Base-by-base conservation (phyloP, 1,284 basidiomycete genomes). In the Earliella scabrosa region DNA sequence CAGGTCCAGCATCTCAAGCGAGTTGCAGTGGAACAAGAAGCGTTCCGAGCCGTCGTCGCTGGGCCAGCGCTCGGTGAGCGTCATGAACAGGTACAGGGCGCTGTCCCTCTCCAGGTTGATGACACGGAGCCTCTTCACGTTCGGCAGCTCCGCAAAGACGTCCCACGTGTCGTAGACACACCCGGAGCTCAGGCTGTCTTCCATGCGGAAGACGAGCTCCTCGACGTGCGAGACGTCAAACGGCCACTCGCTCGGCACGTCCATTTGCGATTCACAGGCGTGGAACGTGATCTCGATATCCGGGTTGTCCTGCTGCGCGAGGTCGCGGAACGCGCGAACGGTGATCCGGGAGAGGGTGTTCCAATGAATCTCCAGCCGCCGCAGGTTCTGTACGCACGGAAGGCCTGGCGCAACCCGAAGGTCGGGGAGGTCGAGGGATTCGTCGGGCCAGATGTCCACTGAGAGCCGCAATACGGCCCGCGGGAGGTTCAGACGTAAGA, bases 171-270 rank as follows among this genome's bases (percentile, higher is more conserved):
- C 21, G 20, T 23, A 13, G 35, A 16, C 6, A 13, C 20, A 8
- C 39, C 18, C 21, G 18, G 18, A 1, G 35, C 35, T 23, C 29
- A 13, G 6, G 29, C 7, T 31, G 29, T 36, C 35, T n/a, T n/a
- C 36, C 16, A 16, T 16, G 16, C 45, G 34, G 23, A 56, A 5
- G 31, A 51, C 38, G 45, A 56, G 39, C 13, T 34, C 36, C 54
- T 56, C 54, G 44, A 56, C 45, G 4, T 27, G 31, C 11, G 54
- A 32, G 4, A 39, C n/a, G 49, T 51, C 49, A 32, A 56, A 29
- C 10, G 38, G n/a, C 49, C 49, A 51, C 10, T 47, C 31, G 13
- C 18, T 21, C 24, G 40, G 31, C 23, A 51, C 41, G 39, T 50
- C 32, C 9, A 20, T 1, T 3, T 32, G 32, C 36, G 18, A 31